Evolutionary conservation across 2,329 filamentous ascomycete species (phyloP).

Genomic region (Ceratocystis cubensis): DNA sequence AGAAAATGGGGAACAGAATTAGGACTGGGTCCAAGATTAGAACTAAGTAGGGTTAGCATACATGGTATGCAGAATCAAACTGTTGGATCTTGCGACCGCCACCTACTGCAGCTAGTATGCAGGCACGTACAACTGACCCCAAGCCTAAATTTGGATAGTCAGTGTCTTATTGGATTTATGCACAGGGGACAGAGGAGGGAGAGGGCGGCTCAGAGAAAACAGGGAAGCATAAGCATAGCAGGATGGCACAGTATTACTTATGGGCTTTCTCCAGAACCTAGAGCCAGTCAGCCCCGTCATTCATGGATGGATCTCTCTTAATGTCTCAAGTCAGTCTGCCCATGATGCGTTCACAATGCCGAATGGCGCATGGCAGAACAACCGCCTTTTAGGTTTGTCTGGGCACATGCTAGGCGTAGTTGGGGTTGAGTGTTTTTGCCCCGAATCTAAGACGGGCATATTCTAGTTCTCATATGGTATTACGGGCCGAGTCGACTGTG

Average conservation of each 20-base stretch:
- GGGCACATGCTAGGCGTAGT: neutral
- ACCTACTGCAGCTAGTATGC: neutral
- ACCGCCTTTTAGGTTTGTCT: neutral
- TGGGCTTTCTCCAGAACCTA: too few species aligned
- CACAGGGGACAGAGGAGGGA: neutral
- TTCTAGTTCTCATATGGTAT: neutral
- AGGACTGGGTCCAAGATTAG: too few species aligned
- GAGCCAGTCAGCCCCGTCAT: neutral
- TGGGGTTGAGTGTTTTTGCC: neutral
- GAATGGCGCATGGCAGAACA: neutral
- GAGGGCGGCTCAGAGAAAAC: neutral
- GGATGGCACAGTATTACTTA: too few species aligned
- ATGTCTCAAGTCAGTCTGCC: neutral
- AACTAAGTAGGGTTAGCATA: too few species aligned
- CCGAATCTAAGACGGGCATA: neutral
- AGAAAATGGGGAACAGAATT: too few species aligned
- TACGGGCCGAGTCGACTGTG: neutral
- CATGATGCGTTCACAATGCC: too few species aligned
- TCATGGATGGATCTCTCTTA: neutral
- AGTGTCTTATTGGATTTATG: neutral
- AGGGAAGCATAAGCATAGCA: too few species aligned
- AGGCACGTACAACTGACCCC: neutral
- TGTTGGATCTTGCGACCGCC: neutral
- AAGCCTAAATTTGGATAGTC: neutral
- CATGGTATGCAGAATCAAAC: too few species aligned